Conservation (phyloP, 2,329 filamentous ascomycete genomes). For the Dryadomyces quercivorus region DNA sequence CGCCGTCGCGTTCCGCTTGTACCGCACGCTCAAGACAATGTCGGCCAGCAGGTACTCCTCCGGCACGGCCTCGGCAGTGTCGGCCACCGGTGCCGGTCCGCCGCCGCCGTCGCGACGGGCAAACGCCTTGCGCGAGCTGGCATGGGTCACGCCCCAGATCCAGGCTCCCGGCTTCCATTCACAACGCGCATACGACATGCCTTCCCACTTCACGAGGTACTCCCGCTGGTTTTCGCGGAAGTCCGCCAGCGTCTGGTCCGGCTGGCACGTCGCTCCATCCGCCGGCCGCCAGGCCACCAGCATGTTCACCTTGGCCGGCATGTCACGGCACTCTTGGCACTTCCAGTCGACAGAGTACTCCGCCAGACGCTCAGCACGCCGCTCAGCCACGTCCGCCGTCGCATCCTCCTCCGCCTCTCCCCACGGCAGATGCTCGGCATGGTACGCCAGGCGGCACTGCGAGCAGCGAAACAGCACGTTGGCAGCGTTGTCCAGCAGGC, state of each 20-base stretch:
- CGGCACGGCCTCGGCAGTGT: conserved; percentile 66
- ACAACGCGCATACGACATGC: conserved; percentile 68
- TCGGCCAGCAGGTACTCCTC: conserved; percentile 79
- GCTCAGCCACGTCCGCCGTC: conserved; percentile 22
- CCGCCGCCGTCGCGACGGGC: conserved; percentile 52
- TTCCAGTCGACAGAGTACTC: conserved; percentile 67
- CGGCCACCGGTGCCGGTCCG: conserved; percentile 53
- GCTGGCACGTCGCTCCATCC: conserved; percentile 12
- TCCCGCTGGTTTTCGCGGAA: conserved; percentile 72
- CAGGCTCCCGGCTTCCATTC: conserved; percentile 83
- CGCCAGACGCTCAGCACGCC: conserved; percentile 48
- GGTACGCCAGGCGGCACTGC: conserved; percentile 65
- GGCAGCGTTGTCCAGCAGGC: conserved; percentile 60
- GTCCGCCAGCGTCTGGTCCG: conserved; percentile 38
- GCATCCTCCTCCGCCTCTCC: conserved; percentile 7
- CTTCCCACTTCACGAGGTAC: conserved; percentile 83
- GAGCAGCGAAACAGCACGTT: conserved; percentile 77
- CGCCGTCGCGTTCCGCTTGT: conserved; percentile 19
- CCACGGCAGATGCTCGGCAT: conserved; percentile 69
- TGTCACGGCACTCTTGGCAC: conserved; percentile 64
- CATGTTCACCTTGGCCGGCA: conserved; percentile 53
- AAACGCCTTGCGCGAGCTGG: conserved; percentile 61
- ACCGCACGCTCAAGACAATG: conserved; percentile 75
- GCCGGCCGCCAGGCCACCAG: conserved; percentile 78
- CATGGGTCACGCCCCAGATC: conserved; percentile 61